phyloP scores from a whole-genome alignment of 1,284 basidiomycete genomes.

The Abortiporus biennis region DNA sequence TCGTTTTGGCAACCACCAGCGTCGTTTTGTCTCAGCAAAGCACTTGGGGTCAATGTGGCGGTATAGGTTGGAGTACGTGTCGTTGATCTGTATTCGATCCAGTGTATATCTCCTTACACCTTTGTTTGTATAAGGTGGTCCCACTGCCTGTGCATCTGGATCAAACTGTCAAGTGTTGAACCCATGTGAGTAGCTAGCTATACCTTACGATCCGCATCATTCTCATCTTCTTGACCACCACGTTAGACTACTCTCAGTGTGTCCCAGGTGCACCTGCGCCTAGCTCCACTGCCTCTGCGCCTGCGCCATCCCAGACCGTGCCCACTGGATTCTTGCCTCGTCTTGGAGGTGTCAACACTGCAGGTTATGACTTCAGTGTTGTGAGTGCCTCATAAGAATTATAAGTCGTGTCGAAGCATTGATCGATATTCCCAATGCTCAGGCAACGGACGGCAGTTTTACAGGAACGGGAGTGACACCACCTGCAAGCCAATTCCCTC shows the following conservation, averaged over 20 bases:
- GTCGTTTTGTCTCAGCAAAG: constrained; percentile 17
- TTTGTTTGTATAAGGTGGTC: constrained; percentile 9
- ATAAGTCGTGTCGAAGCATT: background rate
- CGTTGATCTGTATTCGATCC: background rate
- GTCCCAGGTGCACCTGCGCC: constrained; percentile 21
- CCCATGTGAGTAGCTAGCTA: constrained; percentile 15
- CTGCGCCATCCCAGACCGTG: constrained; percentile 13
- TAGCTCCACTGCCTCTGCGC: constrained; percentile 10
- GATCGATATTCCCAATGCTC: background rate
- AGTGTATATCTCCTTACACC: background rate
- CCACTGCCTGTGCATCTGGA: constrained; percentile 25
- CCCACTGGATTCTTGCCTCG: constrained; percentile 24
- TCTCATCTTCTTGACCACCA: background rate
- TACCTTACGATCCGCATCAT: background rate
- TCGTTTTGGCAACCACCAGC: constrained; percentile 18
- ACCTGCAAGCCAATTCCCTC: constrained; percentile 33
- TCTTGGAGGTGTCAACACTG: constrained; percentile 37
- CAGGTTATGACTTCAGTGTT: constrained; percentile 30
- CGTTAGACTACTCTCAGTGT: constrained; percentile 30
- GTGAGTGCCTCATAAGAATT: constrained; percentile 14
- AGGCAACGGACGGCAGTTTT: constrained; percentile 38
- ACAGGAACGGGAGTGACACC: constrained; percentile 30
- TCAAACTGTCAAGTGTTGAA: constrained; percentile 25
- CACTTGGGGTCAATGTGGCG: constrained; percentile 18
- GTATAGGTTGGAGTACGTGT: constrained; percentile 17